Percentiles rank a stretch among this genome's conserved stretches.
Conservation (phyloP, 176 grass and related monocot genomes). For the Thalia dealbata region DNA sequence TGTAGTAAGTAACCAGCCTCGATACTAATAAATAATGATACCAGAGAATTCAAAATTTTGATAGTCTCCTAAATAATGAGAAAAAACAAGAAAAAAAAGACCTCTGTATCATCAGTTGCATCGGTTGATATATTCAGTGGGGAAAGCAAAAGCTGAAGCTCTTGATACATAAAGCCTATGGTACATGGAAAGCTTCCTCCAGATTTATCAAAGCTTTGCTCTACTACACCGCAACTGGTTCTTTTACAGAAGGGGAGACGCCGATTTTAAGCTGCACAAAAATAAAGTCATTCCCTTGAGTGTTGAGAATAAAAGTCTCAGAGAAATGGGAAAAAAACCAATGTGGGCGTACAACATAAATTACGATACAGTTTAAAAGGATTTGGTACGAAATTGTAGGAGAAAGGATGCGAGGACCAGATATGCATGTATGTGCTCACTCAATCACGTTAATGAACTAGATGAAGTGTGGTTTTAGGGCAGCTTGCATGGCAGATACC, state of each 20-base stretch:
- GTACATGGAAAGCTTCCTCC: conserved; percentile 37
- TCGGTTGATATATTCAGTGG: not conserved
- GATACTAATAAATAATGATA: too few species aligned
- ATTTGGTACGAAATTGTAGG: not conserved
- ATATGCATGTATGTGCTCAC: too few species aligned
- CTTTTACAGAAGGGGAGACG: conserved; percentile 36
- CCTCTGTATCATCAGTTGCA: not conserved
- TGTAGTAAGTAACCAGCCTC: too few species aligned
- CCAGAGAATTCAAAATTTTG: too few species aligned
- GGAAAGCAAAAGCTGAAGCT: conserved; percentile 11
- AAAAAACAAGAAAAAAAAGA: not conserved
- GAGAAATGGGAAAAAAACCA: not conserved
- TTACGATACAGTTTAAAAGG: not conserved
- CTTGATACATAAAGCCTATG: conserved; percentile 31
- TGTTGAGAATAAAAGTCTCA: too few species aligned
- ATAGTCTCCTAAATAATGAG: not conserved
- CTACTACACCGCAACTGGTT: conserved; percentile 66
- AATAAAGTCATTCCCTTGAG: not conserved
- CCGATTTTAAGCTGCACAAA: conserved; percentile 14
- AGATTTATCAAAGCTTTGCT: conserved; percentile 19
- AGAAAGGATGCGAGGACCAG: too few species aligned
- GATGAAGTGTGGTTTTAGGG: too few species aligned
- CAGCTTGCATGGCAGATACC: too few species aligned
- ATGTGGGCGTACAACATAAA: not conserved
- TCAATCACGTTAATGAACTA: too few species aligned